Evolutionary conservation across 768 basidiomycete species (phyloP).

Genomic region (Multifurca ochricompacta): DNA sequence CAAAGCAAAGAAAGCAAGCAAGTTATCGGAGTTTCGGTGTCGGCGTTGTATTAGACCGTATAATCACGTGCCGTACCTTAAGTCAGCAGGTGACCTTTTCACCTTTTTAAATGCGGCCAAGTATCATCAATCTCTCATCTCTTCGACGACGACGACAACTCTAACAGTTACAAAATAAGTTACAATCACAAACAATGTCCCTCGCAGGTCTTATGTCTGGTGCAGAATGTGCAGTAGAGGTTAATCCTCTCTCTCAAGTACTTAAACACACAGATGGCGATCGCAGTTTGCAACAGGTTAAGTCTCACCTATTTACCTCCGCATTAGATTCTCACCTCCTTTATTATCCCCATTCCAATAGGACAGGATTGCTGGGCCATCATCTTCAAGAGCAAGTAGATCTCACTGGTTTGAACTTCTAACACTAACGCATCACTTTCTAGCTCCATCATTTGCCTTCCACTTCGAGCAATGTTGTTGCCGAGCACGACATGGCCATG

Average conservation of each 20-base stretch:
- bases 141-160: too few relatives aligned
- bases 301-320: conserved; percentile 22
- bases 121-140: too few relatives aligned
- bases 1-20: too few relatives aligned
- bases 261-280: conserved; percentile 87
- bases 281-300: conserved; percentile 81
- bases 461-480: conserved; percentile 39
- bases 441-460: conserved; percentile 74
- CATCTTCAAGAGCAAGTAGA: conserved; percentile 53
- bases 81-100: not conserved
- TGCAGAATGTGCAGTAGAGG: conserved; percentile 76
- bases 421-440: not conserved
- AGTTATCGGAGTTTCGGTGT: conserved; percentile 1
- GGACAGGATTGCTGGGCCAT: conserved; percentile 71
- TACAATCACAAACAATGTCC: too few relatives aligned
- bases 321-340: not conserved
- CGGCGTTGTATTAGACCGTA: not conserved
- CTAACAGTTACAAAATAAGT: too few relatives aligned
- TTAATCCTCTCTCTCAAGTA: conserved; percentile 84
- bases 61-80: conserved; percentile 9
- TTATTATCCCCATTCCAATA: conserved; percentile 25
- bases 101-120: too few relatives aligned
- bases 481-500: conserved; percentile 61
- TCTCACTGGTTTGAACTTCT: not conserved
- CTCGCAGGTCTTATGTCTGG: conserved; percentile 78